A percentile compares a stretch with the other conserved stretches of the same genome.
These are phyloP conservation scores for Hyaloperonospora brassicae DNA, from an alignment of 352 stramenopile genomes.

Conservation along the genomic window DNA sequence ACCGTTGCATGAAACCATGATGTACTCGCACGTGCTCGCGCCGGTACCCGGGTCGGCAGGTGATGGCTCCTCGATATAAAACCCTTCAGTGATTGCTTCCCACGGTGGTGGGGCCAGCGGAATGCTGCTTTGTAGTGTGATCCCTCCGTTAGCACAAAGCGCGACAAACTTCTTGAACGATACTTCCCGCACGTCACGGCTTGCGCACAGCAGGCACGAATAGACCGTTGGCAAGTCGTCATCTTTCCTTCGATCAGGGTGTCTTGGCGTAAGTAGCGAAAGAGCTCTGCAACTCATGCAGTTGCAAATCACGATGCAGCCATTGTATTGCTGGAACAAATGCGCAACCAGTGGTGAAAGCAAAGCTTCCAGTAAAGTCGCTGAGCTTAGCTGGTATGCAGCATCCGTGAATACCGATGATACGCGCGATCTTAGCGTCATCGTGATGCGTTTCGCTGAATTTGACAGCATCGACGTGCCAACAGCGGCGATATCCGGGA, in stretches of 20 bases:
- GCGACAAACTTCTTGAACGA: conserved; percentile 46
- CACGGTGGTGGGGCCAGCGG: conserved; percentile 22
- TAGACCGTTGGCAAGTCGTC: conserved; percentile 38
- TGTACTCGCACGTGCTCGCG: conserved; percentile 31
- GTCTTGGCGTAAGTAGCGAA: conserved; percentile 48
- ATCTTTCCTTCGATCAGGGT: conserved; percentile 12
- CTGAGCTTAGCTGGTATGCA: conserved; percentile 52
- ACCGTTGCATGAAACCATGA: conserved; percentile 44
- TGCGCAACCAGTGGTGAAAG: conserved; percentile 34
- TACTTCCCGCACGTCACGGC: conserved; percentile 62
- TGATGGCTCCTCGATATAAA: conserved; percentile 50
- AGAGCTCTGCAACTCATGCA: conserved; percentile 56
- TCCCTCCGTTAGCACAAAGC: conserved; percentile 39
- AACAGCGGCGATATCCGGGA: conserved; percentile 48
- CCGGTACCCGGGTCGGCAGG: conserved; percentile 23
- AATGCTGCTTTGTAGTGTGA: conserved; percentile 34
- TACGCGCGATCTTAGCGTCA: conserved; percentile 36
- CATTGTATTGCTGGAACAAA: conserved; percentile 41
- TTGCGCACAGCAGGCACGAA: conserved; percentile 60
- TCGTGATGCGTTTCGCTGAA: conserved; percentile 34
- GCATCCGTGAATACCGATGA: conserved; percentile 25
- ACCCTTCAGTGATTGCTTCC: conserved; percentile 35
- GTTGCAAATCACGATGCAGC: conserved; percentile 32
- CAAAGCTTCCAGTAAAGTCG: conserved; percentile 30
- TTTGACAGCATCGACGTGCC: conserved; percentile 40